Conservation (phyloP, 2,329 filamentous ascomycete species). For the Trichoderma sp. region DNA sequence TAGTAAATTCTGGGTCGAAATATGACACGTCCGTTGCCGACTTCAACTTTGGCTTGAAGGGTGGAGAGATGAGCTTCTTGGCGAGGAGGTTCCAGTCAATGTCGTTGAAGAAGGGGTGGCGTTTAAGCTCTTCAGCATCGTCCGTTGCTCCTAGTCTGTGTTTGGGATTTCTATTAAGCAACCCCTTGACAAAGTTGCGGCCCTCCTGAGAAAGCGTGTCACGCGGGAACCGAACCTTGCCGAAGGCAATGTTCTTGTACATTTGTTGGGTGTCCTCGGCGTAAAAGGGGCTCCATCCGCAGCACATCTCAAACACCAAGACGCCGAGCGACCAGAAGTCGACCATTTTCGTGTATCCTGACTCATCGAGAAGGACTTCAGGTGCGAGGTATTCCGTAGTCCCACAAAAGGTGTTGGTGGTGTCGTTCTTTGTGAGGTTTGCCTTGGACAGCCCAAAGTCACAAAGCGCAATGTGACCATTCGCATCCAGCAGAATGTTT, state of each 20-base stretch:
- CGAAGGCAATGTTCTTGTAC: slow-evolving; percentile 99
- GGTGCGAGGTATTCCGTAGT: slow-evolving; percentile 97
- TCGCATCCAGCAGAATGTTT: slow-evolving; percentile 94
- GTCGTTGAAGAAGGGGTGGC: slow-evolving; percentile 90
- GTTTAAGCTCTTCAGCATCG: slow-evolving; percentile 92
- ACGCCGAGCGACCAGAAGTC: slow-evolving; percentile 99
- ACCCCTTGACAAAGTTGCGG: slow-evolving; percentile 94
- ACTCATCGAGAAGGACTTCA: slow-evolving; percentile 91
- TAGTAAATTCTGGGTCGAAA: slow-evolving; percentile 98
- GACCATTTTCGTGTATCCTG: slow-evolving; percentile 99
- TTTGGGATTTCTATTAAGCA: slow-evolving; percentile 95
- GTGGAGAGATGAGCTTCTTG: slow-evolving; percentile 90
- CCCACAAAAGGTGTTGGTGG: slow-evolving; percentile 97
- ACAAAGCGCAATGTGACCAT: slow-evolving; percentile 95
- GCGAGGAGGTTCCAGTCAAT: slow-evolving; percentile 86
- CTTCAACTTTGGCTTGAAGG: slow-evolving; percentile 97
- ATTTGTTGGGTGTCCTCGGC: slow-evolving; percentile 99
- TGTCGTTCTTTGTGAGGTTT: slow-evolving; percentile 94
- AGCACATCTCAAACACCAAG: slow-evolving; percentile 99
- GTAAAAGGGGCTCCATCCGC: slow-evolving; percentile 98
- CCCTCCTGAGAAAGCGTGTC: slow-evolving; percentile 94
- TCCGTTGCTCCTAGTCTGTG: slow-evolving; percentile 87
- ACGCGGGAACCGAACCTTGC: slow-evolving; percentile 93
- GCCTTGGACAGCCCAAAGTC: slow-evolving; percentile 98
- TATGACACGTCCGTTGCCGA: slow-evolving; percentile 95